Conservation (phyloP, 2,329 filamentous ascomycete genomes). For the Fonsecaea multimorphosa region DNA sequence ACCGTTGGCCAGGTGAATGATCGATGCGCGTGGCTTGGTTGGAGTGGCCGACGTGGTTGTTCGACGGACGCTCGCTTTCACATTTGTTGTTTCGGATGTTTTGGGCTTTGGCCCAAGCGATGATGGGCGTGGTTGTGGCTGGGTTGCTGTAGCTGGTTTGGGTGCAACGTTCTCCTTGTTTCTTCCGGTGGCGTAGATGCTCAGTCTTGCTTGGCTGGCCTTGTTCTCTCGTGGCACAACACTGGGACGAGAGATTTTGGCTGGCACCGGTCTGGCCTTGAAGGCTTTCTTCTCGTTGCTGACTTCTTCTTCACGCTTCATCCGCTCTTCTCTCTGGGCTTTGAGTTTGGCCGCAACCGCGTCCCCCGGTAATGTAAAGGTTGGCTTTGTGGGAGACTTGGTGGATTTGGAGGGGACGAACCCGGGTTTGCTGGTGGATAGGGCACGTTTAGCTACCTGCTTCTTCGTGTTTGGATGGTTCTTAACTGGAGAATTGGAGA, state of each 20-base stretch:
- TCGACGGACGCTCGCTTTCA: slow-evolving; percentile 34
- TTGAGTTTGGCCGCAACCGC: slow-evolving; percentile 60
- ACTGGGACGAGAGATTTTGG: slow-evolving; percentile 45
- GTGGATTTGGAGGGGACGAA: slow-evolving; percentile 59
- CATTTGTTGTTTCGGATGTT: slow-evolving; percentile 20
- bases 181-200: slow-evolving; percentile 37
- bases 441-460: slow-evolving; percentile 47
- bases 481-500: slow-evolving; percentile 38
- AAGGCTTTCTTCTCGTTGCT: slow-evolving; percentile 48
- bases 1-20: slow-evolving; percentile 26
- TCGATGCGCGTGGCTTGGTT: slow-evolving; percentile 31
- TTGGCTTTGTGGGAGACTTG: slow-evolving; percentile 57
- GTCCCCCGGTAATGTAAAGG: slow-evolving; percentile 61
- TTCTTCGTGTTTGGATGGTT: slow-evolving; percentile 44
- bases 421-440: slow-evolving; percentile 54
- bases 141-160: slow-evolving; percentile 1
- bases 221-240: slow-evolving; percentile 52
- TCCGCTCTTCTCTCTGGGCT: slow-evolving; percentile 56
- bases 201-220: slow-evolving; percentile 53
- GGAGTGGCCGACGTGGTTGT: slow-evolving; percentile 23
- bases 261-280: slow-evolving; percentile 54
- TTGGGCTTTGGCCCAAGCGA: slow-evolving; percentile 21
- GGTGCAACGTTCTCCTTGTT: slow-evolving; percentile 38
- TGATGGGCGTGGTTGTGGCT: slow-evolving; percentile 24
- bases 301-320: slow-evolving; percentile 52